Percentiles rank a stretch among this genome's conserved stretches.
phyloP scores from a whole-genome alignment of 2,329 filamentous ascomycete genomes.

The Alternaria infectoria region DNA sequence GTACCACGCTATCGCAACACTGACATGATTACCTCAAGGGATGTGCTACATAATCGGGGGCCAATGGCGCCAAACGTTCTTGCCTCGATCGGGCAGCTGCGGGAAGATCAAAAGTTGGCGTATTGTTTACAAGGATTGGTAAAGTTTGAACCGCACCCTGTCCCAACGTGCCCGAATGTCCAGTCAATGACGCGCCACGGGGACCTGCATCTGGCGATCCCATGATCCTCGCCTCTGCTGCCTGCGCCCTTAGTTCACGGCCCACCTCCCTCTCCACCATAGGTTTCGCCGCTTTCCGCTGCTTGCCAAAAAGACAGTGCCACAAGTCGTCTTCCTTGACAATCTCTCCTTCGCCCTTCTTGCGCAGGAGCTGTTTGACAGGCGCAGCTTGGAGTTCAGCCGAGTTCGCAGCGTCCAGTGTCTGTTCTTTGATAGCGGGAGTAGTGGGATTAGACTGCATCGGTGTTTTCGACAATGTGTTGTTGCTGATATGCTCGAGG shows the following conservation, averaged over 20 bases:
- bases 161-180: neutral
- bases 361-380: slow-evolving; percentile 73
- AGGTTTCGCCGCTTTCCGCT: slow-evolving; percentile 46
- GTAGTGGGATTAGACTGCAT: slow-evolving; percentile 32
- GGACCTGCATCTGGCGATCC: neutral
- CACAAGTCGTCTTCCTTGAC: slow-evolving; percentile 82
- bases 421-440: slow-evolving; percentile 59
- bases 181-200: neutral
- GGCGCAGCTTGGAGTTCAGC: slow-evolving; percentile 78
- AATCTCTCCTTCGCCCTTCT: slow-evolving; percentile 75
- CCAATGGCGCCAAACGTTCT: neutral
- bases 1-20: neutral
- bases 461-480: neutral
- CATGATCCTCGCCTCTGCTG: slow-evolving; percentile 53
- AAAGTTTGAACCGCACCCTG: neutral
- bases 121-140: neutral
- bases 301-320: slow-evolving; percentile 81
- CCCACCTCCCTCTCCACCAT: slow-evolving; percentile 54
- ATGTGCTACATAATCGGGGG: neutral
- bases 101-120: neutral
- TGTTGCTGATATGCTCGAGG: slow-evolving; percentile 73
- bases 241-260: slow-evolving; percentile 60
- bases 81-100: neutral
- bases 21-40: neutral
- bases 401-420: slow-evolving; percentile 83